Evolutionary conservation across 495 filamentous ascomycete species (phyloP).

Genomic region (Talaromyces nanjingensis): DNA sequence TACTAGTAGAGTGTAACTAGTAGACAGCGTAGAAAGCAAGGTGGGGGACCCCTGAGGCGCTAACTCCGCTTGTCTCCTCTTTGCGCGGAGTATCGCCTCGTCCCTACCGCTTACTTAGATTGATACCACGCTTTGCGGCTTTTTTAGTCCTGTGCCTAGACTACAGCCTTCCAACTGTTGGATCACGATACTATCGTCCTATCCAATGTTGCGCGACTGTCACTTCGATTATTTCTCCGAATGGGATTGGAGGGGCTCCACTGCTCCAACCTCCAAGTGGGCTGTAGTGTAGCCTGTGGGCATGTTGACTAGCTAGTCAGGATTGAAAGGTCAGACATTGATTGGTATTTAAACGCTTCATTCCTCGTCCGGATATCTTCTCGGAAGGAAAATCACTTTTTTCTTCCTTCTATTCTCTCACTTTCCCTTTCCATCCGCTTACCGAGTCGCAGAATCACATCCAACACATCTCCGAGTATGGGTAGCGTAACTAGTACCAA

Average conservation of each 20-base stretch:
- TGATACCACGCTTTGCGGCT: neutral
- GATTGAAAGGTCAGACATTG: neutral
- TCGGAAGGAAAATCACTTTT: neutral
- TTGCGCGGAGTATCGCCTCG: constrained; percentile 3
- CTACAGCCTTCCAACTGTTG: neutral
- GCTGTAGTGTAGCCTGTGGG: neutral
- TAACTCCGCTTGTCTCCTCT: constrained; percentile 6
- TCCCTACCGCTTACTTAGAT: neutral
- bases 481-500: neutral
- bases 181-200: neutral
- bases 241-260: constrained; percentile 1
- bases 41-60: constrained; percentile 1
- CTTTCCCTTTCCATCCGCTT: neutral
- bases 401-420: neutral
- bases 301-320: neutral
- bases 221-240: neutral
- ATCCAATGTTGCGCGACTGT: neutral
- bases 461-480: neutral
- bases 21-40: neutral
- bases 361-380: neutral
- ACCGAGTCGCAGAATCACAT: neutral
- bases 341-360: neutral
- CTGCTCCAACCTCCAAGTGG: neutral
- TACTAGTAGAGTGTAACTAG: too few species aligned
- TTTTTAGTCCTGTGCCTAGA: neutral